Evolutionary conservation across 768 basidiomycete species (phyloP), one percentile per base, ranked within the genome.

Genomic region (Phaeotremella fagi): DNA sequence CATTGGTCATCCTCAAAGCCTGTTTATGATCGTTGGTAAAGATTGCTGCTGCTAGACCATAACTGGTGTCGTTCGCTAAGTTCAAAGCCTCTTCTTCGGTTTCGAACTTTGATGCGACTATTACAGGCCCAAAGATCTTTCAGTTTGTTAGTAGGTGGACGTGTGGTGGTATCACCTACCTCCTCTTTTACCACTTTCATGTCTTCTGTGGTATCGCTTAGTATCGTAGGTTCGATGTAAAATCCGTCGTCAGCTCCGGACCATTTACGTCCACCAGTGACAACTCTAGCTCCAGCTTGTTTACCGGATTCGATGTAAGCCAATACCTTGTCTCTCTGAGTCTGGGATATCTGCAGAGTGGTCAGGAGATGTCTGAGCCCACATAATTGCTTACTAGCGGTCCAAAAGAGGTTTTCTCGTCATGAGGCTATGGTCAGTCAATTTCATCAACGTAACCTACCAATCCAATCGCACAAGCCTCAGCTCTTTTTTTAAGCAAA

Each of bases 101-200:
- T 59, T 80, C 81, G 77, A 97, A 97, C 70, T 83, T 84, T 77
- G 83, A 80, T 25, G 88, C 77, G 20, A 82, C 83, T 48, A 91
- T 80, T 1, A 97, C 92, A n/a, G 92, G 92, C 3, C 92, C 92
- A 71, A 97, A 97, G 57, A 94, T 94, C 86, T 90, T 83, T 63
- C 27, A n/a, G 50, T 41, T 12, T 41, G 12, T 41, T 12, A 12
- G 22, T 6, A 41, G 27, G 36, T n/a, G 15, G 18, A 25, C 14
- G 15, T 7, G 12, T 16, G 4, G 38, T 7, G 20, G 22, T 12
- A 12, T 7, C 0, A 42, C 68, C 28, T 23, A 70, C 84, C 79
- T 88, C 86, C 76, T 88, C 87, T 71, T 82, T 79, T 54, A 85
- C 84, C 52, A 89, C 87, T 73, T 81, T 83, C 85, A 88, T 88